Evolutionary conservation across 2,329 filamentous ascomycete genomes (phyloP), one percentile per base, ranked within the genome.

Genomic region (Sporothrix humicola): DNA sequence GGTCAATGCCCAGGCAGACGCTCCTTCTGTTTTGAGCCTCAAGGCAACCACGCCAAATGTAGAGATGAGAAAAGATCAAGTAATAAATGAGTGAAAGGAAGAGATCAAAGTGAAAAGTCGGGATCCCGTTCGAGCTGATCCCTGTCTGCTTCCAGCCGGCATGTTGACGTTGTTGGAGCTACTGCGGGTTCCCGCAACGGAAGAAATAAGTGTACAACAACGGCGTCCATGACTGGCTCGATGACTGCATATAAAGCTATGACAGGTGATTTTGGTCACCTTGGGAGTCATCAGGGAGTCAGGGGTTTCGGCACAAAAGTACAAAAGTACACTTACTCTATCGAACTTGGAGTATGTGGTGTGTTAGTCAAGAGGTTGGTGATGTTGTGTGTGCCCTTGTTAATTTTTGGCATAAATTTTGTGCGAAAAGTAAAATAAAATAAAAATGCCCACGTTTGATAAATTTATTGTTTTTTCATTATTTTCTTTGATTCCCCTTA

Each of bases 1-100:
- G 48, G 44, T 15, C 54, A 31, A 59, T 37, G 42, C 46, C 61
- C 44, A 73, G 71, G 71, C 71, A 73, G 71, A 69, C n/a, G 42
- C 42, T 15, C 31, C 31, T 37, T 37, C 31, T 37, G 31, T 15
- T 15, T 65, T 37, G 71, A 68, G 71, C 37, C 63, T 46, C 71
- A 69, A 73, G 71, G 71, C 71, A 73, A 37, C 71, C 17, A n/a
- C 52, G 54, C 10, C 66, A 46, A 7, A 68, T 20, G 31, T 37
- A 1, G 31, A 37, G 2, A 37, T 37, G 5, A 3, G 5, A 31
- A 2, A 37, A 37, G 5, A 37, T 37, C 2, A 37, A 37, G 3
- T 7, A 37, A 26, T 26, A 37, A 37, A 37, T 37, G 5, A 37
- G 5, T 6, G 31, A 37, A 37, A 37, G 31, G 3, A 3, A 1